A percentile compares a stretch with the other conserved stretches of the same genome.
These are phyloP conservation scores for Monosporozyma aquatica DNA, from an alignment of 805 yeast species.

Conservation along the genomic window DNA sequence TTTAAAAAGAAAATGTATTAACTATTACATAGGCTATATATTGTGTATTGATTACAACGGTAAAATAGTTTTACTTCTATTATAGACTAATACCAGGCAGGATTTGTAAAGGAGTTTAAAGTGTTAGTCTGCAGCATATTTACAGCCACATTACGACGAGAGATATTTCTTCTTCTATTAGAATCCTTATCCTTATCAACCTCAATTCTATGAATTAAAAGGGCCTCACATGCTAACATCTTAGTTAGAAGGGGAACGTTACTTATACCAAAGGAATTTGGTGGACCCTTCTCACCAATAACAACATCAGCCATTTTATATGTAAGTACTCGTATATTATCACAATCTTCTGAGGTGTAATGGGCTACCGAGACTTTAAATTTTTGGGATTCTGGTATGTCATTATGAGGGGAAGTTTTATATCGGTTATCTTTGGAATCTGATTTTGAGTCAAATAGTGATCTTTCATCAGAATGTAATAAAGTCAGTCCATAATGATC, in stretches of 20 bases:
- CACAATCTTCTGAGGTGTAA: conserved; percentile 8
- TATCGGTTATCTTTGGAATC: conserved; percentile 4
- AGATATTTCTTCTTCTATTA: too few relatives aligned
- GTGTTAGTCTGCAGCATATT: too few relatives aligned
- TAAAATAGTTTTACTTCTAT: too few relatives aligned
- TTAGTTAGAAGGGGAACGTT: conserved; percentile 11
- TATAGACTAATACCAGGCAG: too few relatives aligned
- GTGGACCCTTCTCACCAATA: conserved; percentile 9
- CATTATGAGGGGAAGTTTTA: conserved; percentile 4
- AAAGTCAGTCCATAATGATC: conserved; percentile 10
- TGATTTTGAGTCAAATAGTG: conserved; percentile 2
- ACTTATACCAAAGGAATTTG: conserved; percentile 8
- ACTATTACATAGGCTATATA: too few relatives aligned
- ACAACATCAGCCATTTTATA: conserved; percentile 9
- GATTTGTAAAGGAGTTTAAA: too few relatives aligned
- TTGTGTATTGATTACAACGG: too few relatives aligned
- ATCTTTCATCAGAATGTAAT: conserved; percentile 4
- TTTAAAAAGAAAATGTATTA: too few relatives aligned
- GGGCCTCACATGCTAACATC: conserved; percentile 11
- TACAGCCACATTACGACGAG: too few relatives aligned
- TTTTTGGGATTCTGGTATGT: not conserved
- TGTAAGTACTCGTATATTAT: conserved; percentile 1
- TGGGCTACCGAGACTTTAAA: conserved; percentile 8
- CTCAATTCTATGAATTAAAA: conserved; percentile 10
- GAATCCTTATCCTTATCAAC: conserved; percentile 4